phyloP scores from a whole-genome alignment of 2,329 filamentous ascomycete species.

The Cordyceps militaris region DNA sequence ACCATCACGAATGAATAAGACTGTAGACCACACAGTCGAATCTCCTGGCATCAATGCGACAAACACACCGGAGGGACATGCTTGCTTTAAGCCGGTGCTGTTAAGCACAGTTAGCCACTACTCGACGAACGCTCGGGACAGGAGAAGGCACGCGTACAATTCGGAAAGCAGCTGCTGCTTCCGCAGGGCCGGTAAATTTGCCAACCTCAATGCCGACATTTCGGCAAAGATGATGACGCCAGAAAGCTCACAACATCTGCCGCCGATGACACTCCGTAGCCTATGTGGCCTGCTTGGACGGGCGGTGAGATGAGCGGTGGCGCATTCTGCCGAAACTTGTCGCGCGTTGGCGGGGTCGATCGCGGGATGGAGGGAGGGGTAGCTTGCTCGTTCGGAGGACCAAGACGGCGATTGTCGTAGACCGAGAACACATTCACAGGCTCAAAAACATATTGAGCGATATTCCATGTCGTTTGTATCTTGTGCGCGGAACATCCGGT shows the following conservation, averaged over 20 bases:
- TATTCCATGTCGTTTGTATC: not conserved
- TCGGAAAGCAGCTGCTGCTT: constrained; percentile 73
- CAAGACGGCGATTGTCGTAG: constrained; percentile 7
- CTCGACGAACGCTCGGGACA: not conserved
- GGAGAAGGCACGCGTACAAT: constrained; percentile 52
- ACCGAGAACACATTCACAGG: not conserved
- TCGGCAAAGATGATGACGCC: not conserved
- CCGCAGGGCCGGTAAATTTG: constrained; percentile 49
- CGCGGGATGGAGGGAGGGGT: constrained; percentile 5
- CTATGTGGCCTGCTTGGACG: not conserved
- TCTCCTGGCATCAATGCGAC: constrained; percentile 77
- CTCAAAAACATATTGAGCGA: not conserved
- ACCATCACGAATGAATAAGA: constrained; percentile 88
- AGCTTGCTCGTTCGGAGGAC: not conserved
- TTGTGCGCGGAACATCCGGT: not conserved
- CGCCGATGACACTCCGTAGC: not conserved
- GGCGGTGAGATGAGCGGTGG: not conserved
- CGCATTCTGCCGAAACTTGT: constrained; percentile 4
- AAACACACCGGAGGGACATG: constrained; percentile 80
- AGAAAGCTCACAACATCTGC: not conserved
- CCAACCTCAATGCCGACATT: constrained; percentile 41
- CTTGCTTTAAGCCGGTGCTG: constrained; percentile 73
- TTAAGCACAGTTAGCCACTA: not conserved
- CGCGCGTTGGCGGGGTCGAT: constrained; percentile 6
- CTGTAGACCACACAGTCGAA: constrained; percentile 78